Conservation (phyloP, 306 rosid genomes). For the Arachis stenosperma region DNA sequence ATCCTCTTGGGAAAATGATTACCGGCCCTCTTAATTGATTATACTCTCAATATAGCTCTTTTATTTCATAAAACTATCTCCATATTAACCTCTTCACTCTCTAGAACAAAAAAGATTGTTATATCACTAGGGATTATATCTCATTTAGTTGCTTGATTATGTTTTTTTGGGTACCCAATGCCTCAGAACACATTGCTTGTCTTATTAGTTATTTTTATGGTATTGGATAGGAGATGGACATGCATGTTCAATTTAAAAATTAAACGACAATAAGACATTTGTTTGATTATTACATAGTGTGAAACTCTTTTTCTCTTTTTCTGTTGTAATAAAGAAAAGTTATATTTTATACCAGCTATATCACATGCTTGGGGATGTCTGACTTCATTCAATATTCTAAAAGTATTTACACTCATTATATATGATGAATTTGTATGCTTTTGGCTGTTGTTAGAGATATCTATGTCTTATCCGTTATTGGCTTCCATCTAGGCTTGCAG, state of each 20-base stretch:
- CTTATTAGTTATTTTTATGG: slow-evolving; percentile 4
- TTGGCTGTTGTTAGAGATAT: slow-evolving; percentile 25
- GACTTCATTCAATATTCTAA: slow-evolving; percentile 13
- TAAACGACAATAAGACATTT: neutral
- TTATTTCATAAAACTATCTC: neutral
- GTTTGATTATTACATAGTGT: neutral
- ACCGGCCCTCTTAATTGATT: neutral
- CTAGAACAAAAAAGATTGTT: neutral
- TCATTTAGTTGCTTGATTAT: slow-evolving; percentile 16
- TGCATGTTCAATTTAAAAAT: neutral
- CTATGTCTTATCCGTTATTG: slow-evolving; percentile 30
- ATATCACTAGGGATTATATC: neutral
- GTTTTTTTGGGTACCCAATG: neutral
- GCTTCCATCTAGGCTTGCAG: slow-evolving; percentile 75
- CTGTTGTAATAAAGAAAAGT: neutral
- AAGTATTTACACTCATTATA: too few relatives aligned
- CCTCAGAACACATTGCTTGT: neutral
- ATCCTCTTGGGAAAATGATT: neutral
- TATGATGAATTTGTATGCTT: slow-evolving; percentile 3
- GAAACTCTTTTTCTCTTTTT: neutral
- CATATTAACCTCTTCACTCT: neutral
- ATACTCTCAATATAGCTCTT: slow-evolving; percentile 10
- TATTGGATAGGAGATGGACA: neutral
- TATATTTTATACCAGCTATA: neutral
- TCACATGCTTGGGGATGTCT: slow-evolving; percentile 1